These are phyloP conservation scores for Coemansia sp. DNA, from an alignment of 192 early-diverging fungal genomes.

Conservation along the genomic window DNA sequence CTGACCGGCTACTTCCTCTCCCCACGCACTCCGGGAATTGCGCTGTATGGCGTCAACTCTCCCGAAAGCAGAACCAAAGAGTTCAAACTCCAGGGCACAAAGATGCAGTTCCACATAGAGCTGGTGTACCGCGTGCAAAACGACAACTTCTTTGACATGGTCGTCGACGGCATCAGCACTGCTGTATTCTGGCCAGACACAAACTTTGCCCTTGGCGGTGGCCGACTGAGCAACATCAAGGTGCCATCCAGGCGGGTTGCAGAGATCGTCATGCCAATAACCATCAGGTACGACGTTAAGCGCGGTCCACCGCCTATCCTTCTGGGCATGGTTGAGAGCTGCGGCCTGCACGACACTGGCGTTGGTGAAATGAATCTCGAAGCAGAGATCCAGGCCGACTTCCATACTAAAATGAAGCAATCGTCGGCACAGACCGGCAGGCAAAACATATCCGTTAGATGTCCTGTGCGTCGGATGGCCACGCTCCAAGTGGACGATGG, in stretches of 20 bases:
- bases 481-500: slow-evolving; percentile 49
- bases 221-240: slow-evolving; percentile 41
- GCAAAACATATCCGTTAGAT: slow-evolving; percentile 43
- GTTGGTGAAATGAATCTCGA: slow-evolving; percentile 51
- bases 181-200: slow-evolving; percentile 53
- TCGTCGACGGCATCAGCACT: slow-evolving; percentile 46
- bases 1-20: slow-evolving; percentile 40
- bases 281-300: slow-evolving; percentile 50
- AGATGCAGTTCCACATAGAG: slow-evolving; percentile 49
- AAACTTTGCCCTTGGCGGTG: slow-evolving; percentile 52
- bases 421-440: slow-evolving; percentile 38
- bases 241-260: slow-evolving; percentile 38
- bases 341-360: slow-evolving; percentile 46
- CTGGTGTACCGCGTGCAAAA: slow-evolving; percentile 51
- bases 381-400: slow-evolving; percentile 46
- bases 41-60: slow-evolving; percentile 36
- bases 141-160: slow-evolving; percentile 50
- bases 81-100: slow-evolving; percentile 49
- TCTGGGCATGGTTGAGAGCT: slow-evolving; percentile 52
- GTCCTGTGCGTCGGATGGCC: slow-evolving; percentile 48
- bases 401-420: slow-evolving; percentile 49
- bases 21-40: slow-evolving; percentile 31
- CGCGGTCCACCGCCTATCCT: slow-evolving; percentile 49
- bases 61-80: slow-evolving; percentile 17
- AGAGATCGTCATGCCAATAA: slow-evolving; percentile 45